phyloP scores from a whole-genome alignment of 148 eudicot species.

The Nepenthes mirabilis region DNA sequence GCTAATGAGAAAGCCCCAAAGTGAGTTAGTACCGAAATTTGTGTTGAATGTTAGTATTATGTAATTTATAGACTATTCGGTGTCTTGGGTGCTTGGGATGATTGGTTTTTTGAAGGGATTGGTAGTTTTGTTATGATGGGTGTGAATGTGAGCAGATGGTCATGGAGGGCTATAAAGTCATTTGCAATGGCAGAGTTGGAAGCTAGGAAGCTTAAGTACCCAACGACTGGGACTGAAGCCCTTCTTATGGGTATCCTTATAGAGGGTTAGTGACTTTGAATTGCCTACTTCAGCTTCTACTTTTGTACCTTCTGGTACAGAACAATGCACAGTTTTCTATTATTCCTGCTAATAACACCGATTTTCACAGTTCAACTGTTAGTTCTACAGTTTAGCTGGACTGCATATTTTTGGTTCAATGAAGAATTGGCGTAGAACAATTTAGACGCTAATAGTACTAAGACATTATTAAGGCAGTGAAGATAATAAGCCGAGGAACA shows the following conservation, averaged over 20 bases:
- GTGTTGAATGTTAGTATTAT: neutral
- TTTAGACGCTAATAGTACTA: too few species aligned
- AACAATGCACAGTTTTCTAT: too few species aligned
- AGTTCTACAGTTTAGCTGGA: too few species aligned
- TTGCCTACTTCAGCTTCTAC: too few species aligned
- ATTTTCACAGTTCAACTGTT: too few species aligned
- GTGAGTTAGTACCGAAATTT: constrained; percentile 25
- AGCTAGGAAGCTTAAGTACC: constrained; percentile 57
- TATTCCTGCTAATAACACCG: too few species aligned
- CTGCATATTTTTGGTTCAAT: too few species aligned
- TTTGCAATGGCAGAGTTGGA: constrained; percentile 75
- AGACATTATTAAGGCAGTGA: too few species aligned
- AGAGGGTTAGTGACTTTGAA: constrained; percentile 39
- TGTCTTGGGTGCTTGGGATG: neutral
- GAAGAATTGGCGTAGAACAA: too few species aligned
- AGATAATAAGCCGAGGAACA: too few species aligned
- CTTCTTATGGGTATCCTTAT: constrained; percentile 61
- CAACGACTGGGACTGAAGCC: constrained; percentile 62
- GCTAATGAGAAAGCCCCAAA: constrained; percentile 37
- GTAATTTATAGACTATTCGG: too few species aligned
- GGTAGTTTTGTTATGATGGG: constrained; percentile 23
- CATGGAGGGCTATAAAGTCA: constrained; percentile 55
- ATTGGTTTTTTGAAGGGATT: constrained; percentile 5
- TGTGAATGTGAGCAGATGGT: constrained; percentile 48
- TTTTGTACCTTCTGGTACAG: neutral